phyloP scores from a whole-genome alignment of 192 early-diverging fungal genomes.

The Coemansia sp. region DNA sequence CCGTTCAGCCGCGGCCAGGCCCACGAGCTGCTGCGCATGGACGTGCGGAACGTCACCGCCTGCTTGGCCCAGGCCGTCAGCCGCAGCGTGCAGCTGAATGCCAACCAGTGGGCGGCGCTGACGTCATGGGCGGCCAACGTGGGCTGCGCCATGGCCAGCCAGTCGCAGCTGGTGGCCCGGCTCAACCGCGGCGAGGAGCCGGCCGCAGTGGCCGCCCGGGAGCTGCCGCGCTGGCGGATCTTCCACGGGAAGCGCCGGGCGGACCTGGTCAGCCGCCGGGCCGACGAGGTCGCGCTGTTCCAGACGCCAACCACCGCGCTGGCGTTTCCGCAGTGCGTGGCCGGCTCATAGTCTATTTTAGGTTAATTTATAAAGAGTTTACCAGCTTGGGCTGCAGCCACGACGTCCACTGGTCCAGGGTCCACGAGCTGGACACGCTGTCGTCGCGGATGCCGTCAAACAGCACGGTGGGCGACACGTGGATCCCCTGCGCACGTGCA shows the following conservation, averaged over 20 bases:
- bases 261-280: constrained; percentile 4
- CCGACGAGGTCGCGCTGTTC: constrained; percentile 19
- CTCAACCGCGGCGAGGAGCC: constrained; percentile 20
- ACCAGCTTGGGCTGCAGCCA: constrained; percentile 55
- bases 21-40: constrained; percentile 10
- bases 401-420: constrained; percentile 61
- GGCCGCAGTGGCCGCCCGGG: background rate
- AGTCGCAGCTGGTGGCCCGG: constrained; percentile 17
- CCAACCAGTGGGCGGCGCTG: constrained; percentile 40
- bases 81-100: background rate
- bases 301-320: background rate
- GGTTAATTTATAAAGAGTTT: too few relatives aligned
- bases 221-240: constrained; percentile 15
- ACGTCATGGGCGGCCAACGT: constrained; percentile 30
- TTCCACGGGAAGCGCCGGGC: background rate
- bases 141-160: constrained; percentile 15
- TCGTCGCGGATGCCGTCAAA: constrained; percentile 66
- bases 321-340: background rate
- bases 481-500: constrained; percentile 69
- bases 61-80: constrained; percentile 11
- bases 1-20: background rate
- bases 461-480: constrained; percentile 73
- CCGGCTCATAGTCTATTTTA: too few relatives aligned
- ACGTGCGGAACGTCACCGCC: constrained; percentile 3
- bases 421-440: constrained; percentile 67